Base-by-base conservation (phyloP, 2,329 filamentous ascomycete genomes). In the Aspergillus sp. region DNA sequence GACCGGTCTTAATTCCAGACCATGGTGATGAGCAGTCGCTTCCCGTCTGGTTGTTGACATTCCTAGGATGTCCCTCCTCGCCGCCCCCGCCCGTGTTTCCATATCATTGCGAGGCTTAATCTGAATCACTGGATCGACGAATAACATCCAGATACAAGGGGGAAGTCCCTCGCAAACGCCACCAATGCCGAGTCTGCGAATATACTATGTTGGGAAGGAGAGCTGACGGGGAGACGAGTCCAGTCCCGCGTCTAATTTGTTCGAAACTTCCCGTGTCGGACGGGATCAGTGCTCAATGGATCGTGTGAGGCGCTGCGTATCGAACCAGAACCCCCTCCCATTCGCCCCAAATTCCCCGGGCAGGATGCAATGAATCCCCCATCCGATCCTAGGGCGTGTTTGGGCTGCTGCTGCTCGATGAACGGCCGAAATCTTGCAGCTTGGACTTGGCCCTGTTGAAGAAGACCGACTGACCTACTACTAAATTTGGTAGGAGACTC, bases 211-310 rank as follows among this genome's bases (percentile, higher is more conserved):
- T 52, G n/a, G 41, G 30, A 15, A 40, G 19, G 41, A 39, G 39
- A 42, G 20, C 44, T 45, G 48, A 51, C 22, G 40, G n/a, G 37
- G 27, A 22, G 37, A 34, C 20, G 44, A 51, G 41, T 44, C 57
- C 37, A 39, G 46, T 42, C 37, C 54, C 54, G 51, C 48, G 20
- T 47, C 57, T 50, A 45, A 60, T 60, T 60, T 54, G 61, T 50
- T 56, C 54, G 57, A 63, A 58, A 61, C 59, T 51, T 63, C 59
- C 59, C 61, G 59, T 54, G 59, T 57, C 57, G 39, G 55, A 37
- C 30, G 11, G 24, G 39, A 56, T 49, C 49, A 52, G 34, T 47
- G 51, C 46, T 47, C 46, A 42, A 34, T 33, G 15, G 41, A 41
- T 30, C 46, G 50, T 54, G 37, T 49, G 57, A 39, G 57, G 50